Conservation (phyloP, 1,284 basidiomycete genomes). For the Tylopilus sp. region DNA sequence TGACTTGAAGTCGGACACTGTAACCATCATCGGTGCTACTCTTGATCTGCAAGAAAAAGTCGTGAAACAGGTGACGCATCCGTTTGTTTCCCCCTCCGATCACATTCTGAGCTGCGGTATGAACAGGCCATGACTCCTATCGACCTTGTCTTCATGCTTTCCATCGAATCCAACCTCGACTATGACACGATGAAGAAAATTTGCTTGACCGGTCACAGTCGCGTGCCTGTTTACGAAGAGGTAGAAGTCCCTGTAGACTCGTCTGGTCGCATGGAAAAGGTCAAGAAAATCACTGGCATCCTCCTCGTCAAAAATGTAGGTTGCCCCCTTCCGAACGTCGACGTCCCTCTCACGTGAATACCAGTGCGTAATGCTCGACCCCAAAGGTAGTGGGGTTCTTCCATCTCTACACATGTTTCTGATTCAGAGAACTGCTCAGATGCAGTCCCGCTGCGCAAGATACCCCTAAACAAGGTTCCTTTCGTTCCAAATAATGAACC, state of each 20-base stretch:
- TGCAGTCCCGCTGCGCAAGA: constrained; percentile 70
- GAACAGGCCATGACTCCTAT: constrained; percentile 33
- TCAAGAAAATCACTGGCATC: constrained; percentile 51
- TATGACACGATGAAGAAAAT: constrained; percentile 49
- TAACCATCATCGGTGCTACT: constrained; percentile 73
- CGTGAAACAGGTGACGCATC: constrained; percentile 44
- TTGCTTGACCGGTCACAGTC: constrained; percentile 52
- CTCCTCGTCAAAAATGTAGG: constrained; percentile 47
- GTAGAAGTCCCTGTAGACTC: constrained; percentile 35
- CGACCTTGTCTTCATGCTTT: constrained; percentile 48
- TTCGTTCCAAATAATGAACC: constrained; percentile 85
- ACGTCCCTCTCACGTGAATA: neutral
- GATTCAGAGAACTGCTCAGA: constrained; percentile 42
- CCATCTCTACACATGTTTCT: neutral
- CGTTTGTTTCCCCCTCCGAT: neutral
- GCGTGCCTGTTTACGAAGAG: constrained; percentile 43
- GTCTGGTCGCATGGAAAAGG: constrained; percentile 29
- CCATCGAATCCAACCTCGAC: constrained; percentile 49
- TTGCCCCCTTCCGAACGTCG: neutral
- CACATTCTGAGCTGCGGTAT: neutral
- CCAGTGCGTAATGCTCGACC: constrained; percentile 83
- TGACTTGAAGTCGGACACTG: constrained; percentile 68
- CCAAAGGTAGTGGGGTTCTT: constrained; percentile 54
- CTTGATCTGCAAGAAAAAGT: constrained; percentile 69
- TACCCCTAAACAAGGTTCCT: constrained; percentile 82